A percentile compares a stretch with the other conserved stretches of the same genome.
Evolutionary conservation across 345 rosid species (phyloP).

Genomic region (Eucalyptus polybractea): DNA sequence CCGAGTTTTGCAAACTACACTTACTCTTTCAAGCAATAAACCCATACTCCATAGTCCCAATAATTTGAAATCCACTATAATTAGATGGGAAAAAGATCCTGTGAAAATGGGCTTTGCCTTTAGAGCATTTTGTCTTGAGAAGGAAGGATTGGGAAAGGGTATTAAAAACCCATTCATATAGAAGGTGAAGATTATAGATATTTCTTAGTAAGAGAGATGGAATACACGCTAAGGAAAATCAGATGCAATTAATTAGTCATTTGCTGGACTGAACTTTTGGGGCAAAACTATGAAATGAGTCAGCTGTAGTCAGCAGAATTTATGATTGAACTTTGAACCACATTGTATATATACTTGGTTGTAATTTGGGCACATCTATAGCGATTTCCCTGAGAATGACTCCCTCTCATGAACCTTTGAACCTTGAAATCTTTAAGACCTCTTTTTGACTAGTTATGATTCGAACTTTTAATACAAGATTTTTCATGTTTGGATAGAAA

Average conservation of each 20-base stretch:
- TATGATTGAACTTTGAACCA: not conserved
- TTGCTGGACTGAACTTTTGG: fast-evolving
- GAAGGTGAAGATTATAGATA: not conserved
- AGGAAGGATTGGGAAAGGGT: not conserved
- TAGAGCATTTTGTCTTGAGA: not conserved
- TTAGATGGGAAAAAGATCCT: not conserved
- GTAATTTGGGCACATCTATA: not conserved
- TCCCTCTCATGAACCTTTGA: not conserved
- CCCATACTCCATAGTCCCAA: not conserved
- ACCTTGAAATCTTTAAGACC: not conserved
- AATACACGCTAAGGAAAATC: not conserved
- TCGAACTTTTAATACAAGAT: fast-evolving
- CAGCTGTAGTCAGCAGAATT: not conserved
- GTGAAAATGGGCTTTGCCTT: not conserved
- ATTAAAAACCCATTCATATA: not conserved
- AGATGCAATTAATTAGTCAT: not conserved
- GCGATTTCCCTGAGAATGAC: not conserved
- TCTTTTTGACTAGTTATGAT: not conserved
- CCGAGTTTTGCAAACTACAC: not conserved
- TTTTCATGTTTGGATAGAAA: not conserved
- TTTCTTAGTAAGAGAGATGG: not conserved
- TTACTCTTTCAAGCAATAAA: not conserved
- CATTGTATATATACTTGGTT: not conserved
- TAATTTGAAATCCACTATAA: too few species aligned
- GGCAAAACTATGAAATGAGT: not conserved